Base-by-base conservation (phyloP, 768 basidiomycete species). In the Trametes meyenii region DNA sequence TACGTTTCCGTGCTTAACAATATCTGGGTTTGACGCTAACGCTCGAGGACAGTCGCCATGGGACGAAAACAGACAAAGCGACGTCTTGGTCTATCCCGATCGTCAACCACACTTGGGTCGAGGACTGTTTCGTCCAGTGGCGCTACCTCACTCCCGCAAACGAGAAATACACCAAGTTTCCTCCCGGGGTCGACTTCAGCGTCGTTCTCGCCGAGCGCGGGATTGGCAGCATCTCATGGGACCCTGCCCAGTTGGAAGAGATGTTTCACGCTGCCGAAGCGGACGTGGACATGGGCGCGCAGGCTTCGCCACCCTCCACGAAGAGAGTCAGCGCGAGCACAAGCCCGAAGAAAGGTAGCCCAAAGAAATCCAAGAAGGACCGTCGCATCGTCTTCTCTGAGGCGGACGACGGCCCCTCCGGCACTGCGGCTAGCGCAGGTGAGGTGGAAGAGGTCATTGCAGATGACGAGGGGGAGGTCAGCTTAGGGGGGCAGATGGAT, bases 81-180 rank as follows among this genome's bases (percentile, higher is more conserved):
- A 77, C 79, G 8, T 77, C 84, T 0, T 96, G 95, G 95, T 84
- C 83, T 0, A 89, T 96, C 62, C 88, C 93, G 0, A 79, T 95
- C 59, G 89, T 96, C 12, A 96, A 94, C 66, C 95, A 98, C 67
- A 81, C 82, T 0, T 97, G 94, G 93, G 79, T 97, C 3, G 95
- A 97, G 69, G 92, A 95, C 63, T 96, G 92, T 70, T 90, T 95
- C 69, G 74, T 85, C 21, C 80, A 85, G 53, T 97, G 95, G 94
- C 81, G 82, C 49, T 79, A 81, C 36, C 76, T 91, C 59, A 87
- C 87, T 0, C 81, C 84, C 13, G 86, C 82, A 0, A 73, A 79
- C 17, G 83, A 85, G 51, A 87, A 86, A 58, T 94, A 93, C 73
- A 83, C 87, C 61, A 68, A 78, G 26, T 93, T 89, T 63, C 86